phyloP scores from a whole-genome alignment of 306 rosid genomes.

The Ziziphus jujuba region DNA sequence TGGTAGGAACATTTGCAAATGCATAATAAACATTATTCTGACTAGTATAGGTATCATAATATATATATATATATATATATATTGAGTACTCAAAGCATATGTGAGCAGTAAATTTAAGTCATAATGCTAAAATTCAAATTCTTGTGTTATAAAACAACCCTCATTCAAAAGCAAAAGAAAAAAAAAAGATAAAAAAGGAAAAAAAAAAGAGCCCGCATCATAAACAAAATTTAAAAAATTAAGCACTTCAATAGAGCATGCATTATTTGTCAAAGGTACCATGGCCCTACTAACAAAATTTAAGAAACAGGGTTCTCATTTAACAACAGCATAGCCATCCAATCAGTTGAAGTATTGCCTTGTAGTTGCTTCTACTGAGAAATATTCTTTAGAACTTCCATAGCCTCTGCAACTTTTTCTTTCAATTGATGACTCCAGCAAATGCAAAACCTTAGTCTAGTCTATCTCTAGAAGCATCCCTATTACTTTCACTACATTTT shows the following conservation, averaged over 20 bases:
- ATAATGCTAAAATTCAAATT: background rate
- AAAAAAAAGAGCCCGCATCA: background rate
- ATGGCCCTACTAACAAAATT: background rate
- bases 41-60: no score
- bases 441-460: constrained; percentile 40
- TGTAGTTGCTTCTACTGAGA: constrained; percentile 32
- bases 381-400: constrained; percentile 39
- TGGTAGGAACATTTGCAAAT: no score
- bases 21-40: no score
- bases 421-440: constrained; percentile 42
- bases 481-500: constrained; percentile 36
- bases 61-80: no score
- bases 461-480: constrained; percentile 48
- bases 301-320: constrained; percentile 24
- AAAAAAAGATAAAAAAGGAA: no score
- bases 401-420: constrained; percentile 37
- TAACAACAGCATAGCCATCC: constrained; percentile 29
- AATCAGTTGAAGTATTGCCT: constrained; percentile 26
- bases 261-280: background rate
- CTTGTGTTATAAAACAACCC: background rate
- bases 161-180: background rate
- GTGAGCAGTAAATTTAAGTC: background rate
- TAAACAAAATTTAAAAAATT: constrained; percentile 21
- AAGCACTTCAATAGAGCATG: constrained; percentile 4
- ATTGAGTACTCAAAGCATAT: background rate